Evolutionary conservation across 495 filamentous ascomycete species (phyloP), one percentile per base, ranked within the genome.

Genomic region (Penicillium canescens): DNA sequence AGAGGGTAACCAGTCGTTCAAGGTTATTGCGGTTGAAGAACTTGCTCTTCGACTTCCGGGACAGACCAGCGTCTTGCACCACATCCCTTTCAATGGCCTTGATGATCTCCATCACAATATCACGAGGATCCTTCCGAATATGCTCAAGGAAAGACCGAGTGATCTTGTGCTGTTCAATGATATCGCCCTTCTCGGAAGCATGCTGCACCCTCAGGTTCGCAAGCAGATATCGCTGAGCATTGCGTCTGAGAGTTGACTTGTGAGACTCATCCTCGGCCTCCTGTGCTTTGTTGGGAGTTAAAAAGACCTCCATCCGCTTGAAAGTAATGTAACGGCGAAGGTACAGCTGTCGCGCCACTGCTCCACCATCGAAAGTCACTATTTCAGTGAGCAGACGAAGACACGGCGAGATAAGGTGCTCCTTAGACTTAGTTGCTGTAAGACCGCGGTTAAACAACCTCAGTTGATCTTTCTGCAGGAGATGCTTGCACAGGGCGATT

Each of bases 381-480:
- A 89, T 77, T 70, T 97, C 91, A 18, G 83, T 87, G 42, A 97
- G 77, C 42, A 97, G 76, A 52, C 91, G 81, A 40, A 97, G 68
- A 38, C 85, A 89, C 0, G 92, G 90, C 3, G 88, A 91, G 54
- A 97, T 92, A 37, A 96, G 73, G 71, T 88, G 88, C 34, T 92
- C 87, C 61, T 93, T 96, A 3, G 79, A 74, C 63, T 87, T 90
- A 3, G 82, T 81, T 4, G 88, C 84, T 2, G 84, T 86, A 47
- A 96, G 65, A 41, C 86, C 88, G 50, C 85, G 82, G 33, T 86
- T 82, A 31, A 96, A 75, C 10, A 93, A 74, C 52, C 87, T 83
- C 42, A 88, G 74, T 48, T 92, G 86, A 7, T 84, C 81, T 59
- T 85, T 86, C 51, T 88, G 84, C 35, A 96, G 68, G 26, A 96